These are phyloP conservation scores for Ustilago crameri DNA, from an alignment of 1,284 basidiomycete genomes.

Conservation along the genomic window DNA sequence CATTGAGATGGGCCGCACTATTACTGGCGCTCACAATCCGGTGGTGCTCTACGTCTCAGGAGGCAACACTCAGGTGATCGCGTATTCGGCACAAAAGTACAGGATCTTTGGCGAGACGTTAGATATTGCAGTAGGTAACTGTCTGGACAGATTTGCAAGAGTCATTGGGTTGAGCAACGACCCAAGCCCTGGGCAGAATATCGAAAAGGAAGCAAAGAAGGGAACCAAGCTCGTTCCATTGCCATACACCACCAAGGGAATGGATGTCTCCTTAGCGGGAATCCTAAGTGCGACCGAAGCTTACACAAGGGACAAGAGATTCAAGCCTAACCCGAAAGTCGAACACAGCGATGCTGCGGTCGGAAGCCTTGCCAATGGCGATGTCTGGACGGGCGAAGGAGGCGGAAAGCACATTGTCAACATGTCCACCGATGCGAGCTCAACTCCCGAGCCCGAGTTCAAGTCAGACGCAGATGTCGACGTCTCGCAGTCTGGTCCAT, in stretches of 20 bases:
- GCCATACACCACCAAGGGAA: slow-evolving; percentile 97
- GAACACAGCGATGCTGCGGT: slow-evolving; percentile 29
- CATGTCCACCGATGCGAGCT: slow-evolving; percentile 14
- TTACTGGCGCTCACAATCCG: slow-evolving; percentile 93
- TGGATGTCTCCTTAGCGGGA: slow-evolving; percentile 96
- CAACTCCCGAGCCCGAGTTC: background rate
- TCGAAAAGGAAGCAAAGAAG: slow-evolving; percentile 94
- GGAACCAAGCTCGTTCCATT: slow-evolving; percentile 79
- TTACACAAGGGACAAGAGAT: slow-evolving; percentile 73
- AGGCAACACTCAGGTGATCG: slow-evolving; percentile 99
- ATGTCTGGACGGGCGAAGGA: slow-evolving; percentile 56
- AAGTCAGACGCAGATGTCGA: slow-evolving; percentile 32
- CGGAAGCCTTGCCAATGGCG: slow-evolving; percentile 61
- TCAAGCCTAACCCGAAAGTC: slow-evolving; percentile 30
- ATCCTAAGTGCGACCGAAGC: slow-evolving; percentile 88
- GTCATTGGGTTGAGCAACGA: slow-evolving; percentile 97
- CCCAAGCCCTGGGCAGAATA: slow-evolving; percentile 97
- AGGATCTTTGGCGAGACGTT: slow-evolving; percentile 99
- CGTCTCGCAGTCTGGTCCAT: slow-evolving; percentile 31
- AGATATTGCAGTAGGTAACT: slow-evolving; percentile 98
- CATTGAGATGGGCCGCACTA: slow-evolving; percentile 97
- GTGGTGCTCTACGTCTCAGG: slow-evolving; percentile 98
- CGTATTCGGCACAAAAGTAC: slow-evolving; percentile 92
- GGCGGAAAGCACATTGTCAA: slow-evolving; percentile 54
- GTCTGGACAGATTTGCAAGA: slow-evolving; percentile 94